These are phyloP conservation scores for Dalechampia spathulata DNA, from an alignment of 441 rosid species.

Conservation along the genomic window DNA sequence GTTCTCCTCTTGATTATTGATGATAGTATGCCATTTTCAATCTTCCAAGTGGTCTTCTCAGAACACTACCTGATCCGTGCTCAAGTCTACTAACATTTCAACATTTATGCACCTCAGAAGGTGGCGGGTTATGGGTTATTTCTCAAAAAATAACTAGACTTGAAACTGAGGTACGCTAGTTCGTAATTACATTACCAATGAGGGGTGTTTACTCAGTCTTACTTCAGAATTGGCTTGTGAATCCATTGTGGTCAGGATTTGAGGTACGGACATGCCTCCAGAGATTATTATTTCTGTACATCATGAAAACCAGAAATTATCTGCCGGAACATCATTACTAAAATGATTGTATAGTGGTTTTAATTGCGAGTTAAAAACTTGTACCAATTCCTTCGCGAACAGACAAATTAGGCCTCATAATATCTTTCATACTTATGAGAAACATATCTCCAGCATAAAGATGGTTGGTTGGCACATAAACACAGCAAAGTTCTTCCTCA, in stretches of 20 bases:
- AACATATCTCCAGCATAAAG: constrained; percentile 91
- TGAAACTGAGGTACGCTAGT: not conserved
- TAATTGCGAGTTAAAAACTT: constrained; percentile 1
- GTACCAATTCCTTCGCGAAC: constrained; percentile 94
- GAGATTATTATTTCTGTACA: constrained; percentile 68
- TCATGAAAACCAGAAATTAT: not conserved
- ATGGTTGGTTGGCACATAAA: constrained; percentile 87
- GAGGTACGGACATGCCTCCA: constrained; percentile 97
- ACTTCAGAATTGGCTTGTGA: constrained; percentile 10
- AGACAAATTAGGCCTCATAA: constrained; percentile 82
- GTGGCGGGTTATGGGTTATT: not conserved
- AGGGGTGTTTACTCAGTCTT: not conserved
- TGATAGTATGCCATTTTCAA: too few species aligned
- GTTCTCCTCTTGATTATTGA: too few species aligned
- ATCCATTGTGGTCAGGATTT: constrained; percentile 62
- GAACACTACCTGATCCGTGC: too few species aligned
- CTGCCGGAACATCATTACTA: not conserved
- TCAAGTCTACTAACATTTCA: too few species aligned
- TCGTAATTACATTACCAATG: not conserved
- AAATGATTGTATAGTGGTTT: too few species aligned
- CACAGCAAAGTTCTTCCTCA: constrained; percentile 50
- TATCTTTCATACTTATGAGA: constrained; percentile 63
- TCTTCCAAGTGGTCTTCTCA: too few species aligned
- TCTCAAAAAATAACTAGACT: not conserved
- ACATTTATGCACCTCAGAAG: too few species aligned